These are phyloP conservation scores for Abrus precatorius DNA, from an alignment of 306 rosid genomes.

Conservation along the genomic window DNA sequence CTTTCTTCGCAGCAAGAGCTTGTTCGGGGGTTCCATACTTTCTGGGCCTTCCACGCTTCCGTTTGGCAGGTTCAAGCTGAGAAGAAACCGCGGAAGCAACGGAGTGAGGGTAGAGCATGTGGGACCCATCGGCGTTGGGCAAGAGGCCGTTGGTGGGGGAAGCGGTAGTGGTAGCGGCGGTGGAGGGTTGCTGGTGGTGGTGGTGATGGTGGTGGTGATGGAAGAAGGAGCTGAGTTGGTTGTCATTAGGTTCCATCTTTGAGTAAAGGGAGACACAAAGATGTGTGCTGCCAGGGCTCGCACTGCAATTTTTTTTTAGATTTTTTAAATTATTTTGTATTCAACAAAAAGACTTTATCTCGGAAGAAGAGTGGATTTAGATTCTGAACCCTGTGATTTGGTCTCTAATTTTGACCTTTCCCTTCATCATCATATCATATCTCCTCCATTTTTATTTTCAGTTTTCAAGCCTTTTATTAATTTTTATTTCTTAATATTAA, in stretches of 20 bases:
- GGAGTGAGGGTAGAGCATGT: slow-evolving; percentile 77
- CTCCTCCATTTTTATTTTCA: background rate
- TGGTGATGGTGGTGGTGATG: slow-evolving; percentile 55
- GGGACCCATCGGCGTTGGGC: slow-evolving; percentile 64
- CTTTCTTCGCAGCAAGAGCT: slow-evolving; percentile 90
- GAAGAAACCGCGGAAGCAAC: slow-evolving; percentile 74
- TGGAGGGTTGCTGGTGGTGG: slow-evolving; percentile 51
- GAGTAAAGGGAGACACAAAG: slow-evolving; percentile 42
- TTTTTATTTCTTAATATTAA: background rate
- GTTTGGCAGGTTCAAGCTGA: slow-evolving; percentile 69
- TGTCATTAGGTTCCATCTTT: slow-evolving; percentile 92
- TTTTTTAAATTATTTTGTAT: slow-evolving; percentile 15
- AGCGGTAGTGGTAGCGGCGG: slow-evolving; percentile 46
- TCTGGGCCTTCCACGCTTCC: slow-evolving; percentile 93
- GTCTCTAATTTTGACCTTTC: slow-evolving; percentile 32
- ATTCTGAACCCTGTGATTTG: slow-evolving; percentile 48
- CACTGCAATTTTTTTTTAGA: slow-evolving; percentile 44
- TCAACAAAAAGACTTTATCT: slow-evolving; percentile 47
- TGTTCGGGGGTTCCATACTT: slow-evolving; percentile 90
- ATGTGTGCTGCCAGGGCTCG: slow-evolving; percentile 49
- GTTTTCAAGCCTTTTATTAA: background rate
- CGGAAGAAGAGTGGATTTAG: background rate
- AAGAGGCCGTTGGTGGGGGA: slow-evolving; percentile 76
- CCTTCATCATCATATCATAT: background rate
- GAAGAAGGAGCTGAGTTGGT: slow-evolving; percentile 84